phyloP scores from a whole-genome alignment of 495 filamentous ascomycete genomes.

The Rhypophila decipiens region DNA sequence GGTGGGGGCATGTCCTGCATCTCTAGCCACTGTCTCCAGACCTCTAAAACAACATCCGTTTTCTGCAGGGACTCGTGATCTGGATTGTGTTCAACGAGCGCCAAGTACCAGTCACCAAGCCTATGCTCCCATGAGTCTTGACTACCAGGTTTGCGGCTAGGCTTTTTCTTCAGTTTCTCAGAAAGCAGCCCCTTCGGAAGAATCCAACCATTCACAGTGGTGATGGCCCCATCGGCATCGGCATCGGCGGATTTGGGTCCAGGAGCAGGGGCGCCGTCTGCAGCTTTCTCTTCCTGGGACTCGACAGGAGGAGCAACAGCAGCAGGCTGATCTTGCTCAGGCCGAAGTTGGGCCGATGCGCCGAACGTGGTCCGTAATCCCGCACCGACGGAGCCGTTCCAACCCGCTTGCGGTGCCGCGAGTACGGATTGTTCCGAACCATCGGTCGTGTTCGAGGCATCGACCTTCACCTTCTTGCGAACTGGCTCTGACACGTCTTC shows the following conservation, averaged over 20 bases:
- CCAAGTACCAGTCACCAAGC: too few species aligned
- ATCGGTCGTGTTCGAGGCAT: slow-evolving; percentile 1
- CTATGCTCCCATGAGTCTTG: too few species aligned
- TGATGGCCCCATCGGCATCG: not conserved
- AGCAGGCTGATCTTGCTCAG: slow-evolving; percentile 2
- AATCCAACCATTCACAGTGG: slow-evolving; percentile 5
- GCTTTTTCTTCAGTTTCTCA: too few species aligned
- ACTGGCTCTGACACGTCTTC: not conserved
- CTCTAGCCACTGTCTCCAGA: too few species aligned
- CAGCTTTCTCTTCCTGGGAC: not conserved
- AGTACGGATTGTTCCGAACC: not conserved
- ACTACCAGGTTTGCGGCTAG: too few species aligned
- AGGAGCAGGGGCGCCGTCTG: not conserved
- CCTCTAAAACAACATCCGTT: too few species aligned
- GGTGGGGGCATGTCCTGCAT: too few species aligned
- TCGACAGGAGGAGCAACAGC: not conserved
- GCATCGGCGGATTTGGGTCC: not conserved
- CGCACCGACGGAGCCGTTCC: slow-evolving; percentile 32
- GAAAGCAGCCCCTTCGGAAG: slow-evolving; percentile 4
- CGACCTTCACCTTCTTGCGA: slow-evolving; percentile 19
- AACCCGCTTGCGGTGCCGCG: slow-evolving; percentile 15
- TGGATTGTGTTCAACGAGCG: too few species aligned
- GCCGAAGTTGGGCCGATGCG: slow-evolving; percentile 1
- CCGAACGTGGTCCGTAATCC: slow-evolving; percentile 24
- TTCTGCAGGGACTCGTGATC: too few species aligned